Conservation (phyloP, 2,329 filamentous ascomycete species). For the Fusarium buharicum region DNA sequence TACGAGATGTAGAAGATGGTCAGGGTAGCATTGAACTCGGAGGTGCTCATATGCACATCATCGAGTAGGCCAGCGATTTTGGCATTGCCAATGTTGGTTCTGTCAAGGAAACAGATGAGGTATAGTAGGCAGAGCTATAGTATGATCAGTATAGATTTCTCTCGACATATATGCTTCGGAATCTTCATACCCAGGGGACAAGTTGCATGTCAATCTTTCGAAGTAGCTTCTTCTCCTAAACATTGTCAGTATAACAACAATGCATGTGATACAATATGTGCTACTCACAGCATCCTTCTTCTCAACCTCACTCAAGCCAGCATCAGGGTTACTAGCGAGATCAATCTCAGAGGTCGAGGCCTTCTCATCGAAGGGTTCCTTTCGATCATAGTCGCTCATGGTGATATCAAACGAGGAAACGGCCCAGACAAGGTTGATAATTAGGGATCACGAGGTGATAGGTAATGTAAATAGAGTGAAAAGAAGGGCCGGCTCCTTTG, state of each 20-base stretch:
- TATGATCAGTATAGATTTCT: slow-evolving; percentile 5
- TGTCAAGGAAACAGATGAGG: slow-evolving; percentile 77
- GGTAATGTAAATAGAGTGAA: slow-evolving; percentile 3
- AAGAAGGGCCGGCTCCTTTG: slow-evolving; percentile 17
- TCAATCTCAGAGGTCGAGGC: slow-evolving; percentile 46
- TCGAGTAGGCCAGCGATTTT: slow-evolving; percentile 65
- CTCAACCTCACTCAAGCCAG: slow-evolving; percentile 71
- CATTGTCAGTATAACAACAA: slow-evolving; percentile 13
- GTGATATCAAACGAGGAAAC: slow-evolving; percentile 10
- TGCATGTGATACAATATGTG: neutral
- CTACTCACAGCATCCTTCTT: slow-evolving; percentile 66
- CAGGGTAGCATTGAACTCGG: slow-evolving; percentile 77
- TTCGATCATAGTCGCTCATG: slow-evolving; percentile 52
- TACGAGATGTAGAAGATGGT: slow-evolving; percentile 92
- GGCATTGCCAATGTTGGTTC: slow-evolving; percentile 81
- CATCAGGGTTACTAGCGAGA: slow-evolving; percentile 60
- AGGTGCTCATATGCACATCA: slow-evolving; percentile 70
- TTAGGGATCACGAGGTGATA: slow-evolving; percentile 11
- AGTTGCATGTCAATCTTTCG: slow-evolving; percentile 70
- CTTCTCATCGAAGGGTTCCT: slow-evolving; percentile 44
- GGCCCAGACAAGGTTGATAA: slow-evolving; percentile 5
- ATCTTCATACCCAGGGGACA: slow-evolving; percentile 64
- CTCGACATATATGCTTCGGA: neutral
- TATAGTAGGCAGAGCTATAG: slow-evolving; percentile 73
- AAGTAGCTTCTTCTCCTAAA: slow-evolving; percentile 69